phyloP scores from a whole-genome alignment of 192 early-diverging fungal species.

The Coemansia sp. region DNA sequence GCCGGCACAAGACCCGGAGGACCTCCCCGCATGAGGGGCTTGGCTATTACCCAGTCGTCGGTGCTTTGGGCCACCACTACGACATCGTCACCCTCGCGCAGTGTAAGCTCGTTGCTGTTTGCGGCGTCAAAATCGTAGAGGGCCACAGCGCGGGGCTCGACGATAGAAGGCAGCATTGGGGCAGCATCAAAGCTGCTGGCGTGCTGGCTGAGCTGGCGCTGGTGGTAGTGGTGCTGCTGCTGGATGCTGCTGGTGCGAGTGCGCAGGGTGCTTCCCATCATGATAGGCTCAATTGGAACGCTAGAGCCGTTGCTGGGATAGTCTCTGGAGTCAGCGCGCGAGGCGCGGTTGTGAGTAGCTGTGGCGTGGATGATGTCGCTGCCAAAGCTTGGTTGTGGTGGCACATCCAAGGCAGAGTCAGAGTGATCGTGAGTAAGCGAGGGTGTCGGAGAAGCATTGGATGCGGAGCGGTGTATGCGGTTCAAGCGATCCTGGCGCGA shows the following conservation, averaged over 20 bases:
- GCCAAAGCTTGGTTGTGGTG: not conserved
- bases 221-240: constrained; percentile 33
- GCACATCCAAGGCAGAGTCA: not conserved
- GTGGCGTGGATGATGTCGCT: constrained; percentile 14
- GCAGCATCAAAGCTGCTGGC: constrained; percentile 16
- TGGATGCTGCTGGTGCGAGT: constrained; percentile 52
- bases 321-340: constrained; percentile 18
- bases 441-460: constrained; percentile 36
- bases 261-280: constrained; percentile 35
- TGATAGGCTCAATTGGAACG: constrained; percentile 19
- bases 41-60: constrained; percentile 79
- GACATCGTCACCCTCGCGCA: constrained; percentile 71
- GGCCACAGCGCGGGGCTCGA: constrained; percentile 68
- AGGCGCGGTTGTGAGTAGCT: not conserved
- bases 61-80: constrained; percentile 79
- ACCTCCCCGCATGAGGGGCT: constrained; percentile 64
- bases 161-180: constrained; percentile 18
- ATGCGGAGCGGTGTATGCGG: constrained; percentile 51
- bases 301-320: constrained; percentile 28
- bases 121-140: constrained; percentile 77
- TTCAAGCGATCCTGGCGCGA: constrained; percentile 54
- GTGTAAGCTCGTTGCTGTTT: constrained; percentile 70
- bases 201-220: constrained; percentile 38
- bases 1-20: constrained; percentile 77
- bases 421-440: constrained; percentile 4